Evolutionary conservation across 2,329 filamentous ascomycete genomes (phyloP).

Genomic region (Mycosphaerella arachidis): DNA sequence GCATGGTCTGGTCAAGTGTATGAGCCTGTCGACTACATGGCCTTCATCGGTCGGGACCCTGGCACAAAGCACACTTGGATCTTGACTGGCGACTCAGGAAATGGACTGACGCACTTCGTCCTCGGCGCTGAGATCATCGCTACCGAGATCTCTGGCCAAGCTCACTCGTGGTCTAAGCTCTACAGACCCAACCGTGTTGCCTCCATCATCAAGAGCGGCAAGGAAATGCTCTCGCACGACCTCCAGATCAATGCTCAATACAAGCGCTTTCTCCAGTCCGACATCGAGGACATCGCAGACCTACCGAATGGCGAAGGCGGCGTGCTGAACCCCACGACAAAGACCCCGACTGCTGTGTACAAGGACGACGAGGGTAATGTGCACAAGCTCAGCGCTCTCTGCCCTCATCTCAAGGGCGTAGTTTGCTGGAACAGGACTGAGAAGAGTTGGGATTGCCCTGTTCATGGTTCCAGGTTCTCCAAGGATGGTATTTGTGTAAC

Average conservation of each 20-base stretch:
- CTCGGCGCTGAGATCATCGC: slow-evolving; percentile 51
- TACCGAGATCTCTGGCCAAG: slow-evolving; percentile 49
- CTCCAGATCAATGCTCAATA: slow-evolving; percentile 55
- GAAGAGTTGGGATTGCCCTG: slow-evolving; percentile 54
- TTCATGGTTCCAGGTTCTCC: slow-evolving; percentile 41
- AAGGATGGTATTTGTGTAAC: slow-evolving; percentile 35
- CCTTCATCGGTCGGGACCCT: slow-evolving; percentile 54
- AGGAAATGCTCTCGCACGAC: slow-evolving; percentile 48
- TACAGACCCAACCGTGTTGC: slow-evolving; percentile 49
- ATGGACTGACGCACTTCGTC: slow-evolving; percentile 55
- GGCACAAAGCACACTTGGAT: slow-evolving; percentile 50
- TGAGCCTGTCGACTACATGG: slow-evolving; percentile 53
- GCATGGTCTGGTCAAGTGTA: slow-evolving; percentile 56
- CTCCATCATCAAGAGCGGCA: slow-evolving; percentile 44
- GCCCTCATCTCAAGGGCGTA: slow-evolving; percentile 54
- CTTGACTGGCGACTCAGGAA: slow-evolving; percentile 54
- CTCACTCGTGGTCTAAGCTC: slow-evolving; percentile 38
- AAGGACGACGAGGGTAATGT: slow-evolving; percentile 52
- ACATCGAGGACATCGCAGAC: slow-evolving; percentile 56
- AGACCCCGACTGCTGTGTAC: slow-evolving; percentile 52
- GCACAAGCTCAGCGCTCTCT: slow-evolving; percentile 50
- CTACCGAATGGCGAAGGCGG: slow-evolving; percentile 46
- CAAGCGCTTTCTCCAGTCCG: slow-evolving; percentile 50
- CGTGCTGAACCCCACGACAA: slow-evolving; percentile 47
- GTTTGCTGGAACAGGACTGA: slow-evolving; percentile 54